A percentile compares a stretch with the other conserved stretches of the same genome.
phyloP scores from a whole-genome alignment of 768 basidiomycete species.

The Mycena capillaripes region DNA sequence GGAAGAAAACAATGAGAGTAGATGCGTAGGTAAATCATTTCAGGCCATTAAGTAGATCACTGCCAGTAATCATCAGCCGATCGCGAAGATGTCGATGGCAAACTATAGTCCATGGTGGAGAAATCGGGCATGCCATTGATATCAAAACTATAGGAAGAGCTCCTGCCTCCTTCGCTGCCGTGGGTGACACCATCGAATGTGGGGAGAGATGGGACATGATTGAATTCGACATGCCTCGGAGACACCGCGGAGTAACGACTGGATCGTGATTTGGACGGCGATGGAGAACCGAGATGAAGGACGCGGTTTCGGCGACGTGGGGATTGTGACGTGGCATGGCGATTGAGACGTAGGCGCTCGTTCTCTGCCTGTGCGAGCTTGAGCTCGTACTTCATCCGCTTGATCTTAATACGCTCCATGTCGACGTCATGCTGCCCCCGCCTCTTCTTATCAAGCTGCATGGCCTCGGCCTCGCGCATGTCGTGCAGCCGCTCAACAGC shows the following conservation, averaged over 20 bases:
- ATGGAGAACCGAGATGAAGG: neutral
- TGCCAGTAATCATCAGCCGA: no score
- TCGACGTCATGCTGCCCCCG: neutral
- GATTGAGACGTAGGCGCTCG: neutral
- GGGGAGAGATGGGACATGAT: neutral
- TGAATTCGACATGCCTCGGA: neutral
- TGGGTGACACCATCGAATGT: neutral
- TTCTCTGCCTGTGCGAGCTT: slow-evolving; percentile 3
- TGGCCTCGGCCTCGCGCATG: slow-evolving; percentile 3
- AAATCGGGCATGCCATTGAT: no score
- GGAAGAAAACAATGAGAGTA: no score
- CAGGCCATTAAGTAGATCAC: no score
- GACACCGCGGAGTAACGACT: neutral
- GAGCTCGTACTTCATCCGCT: neutral
- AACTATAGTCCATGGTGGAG: no score
- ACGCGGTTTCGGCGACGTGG: neutral
- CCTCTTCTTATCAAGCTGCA: neutral
- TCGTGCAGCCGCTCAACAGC: slow-evolving; percentile 7
- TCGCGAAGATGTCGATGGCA: neutral
- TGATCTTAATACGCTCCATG: neutral
- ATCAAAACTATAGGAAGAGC: neutral
- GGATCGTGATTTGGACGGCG: neutral
- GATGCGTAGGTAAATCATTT: no score
- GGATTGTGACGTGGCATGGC: slow-evolving; percentile 2
- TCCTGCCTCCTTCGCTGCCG: no score